phyloP scores from a whole-genome alignment of 2,329 filamentous ascomycete genomes.

The Blastomyces parvus region DNA sequence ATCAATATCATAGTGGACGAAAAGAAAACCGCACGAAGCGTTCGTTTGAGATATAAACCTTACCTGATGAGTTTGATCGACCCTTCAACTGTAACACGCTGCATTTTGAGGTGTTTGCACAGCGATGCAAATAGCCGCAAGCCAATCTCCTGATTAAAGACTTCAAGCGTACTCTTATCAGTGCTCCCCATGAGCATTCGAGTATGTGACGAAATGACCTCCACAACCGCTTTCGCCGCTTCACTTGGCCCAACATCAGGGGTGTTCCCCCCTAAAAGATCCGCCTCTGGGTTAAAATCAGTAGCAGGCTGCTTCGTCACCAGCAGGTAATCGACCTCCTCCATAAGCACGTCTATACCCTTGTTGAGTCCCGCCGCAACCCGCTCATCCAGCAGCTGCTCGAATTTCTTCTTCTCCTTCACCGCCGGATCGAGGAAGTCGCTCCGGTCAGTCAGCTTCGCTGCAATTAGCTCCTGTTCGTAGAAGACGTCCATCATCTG shows the following conservation, averaged over 20 bases:
- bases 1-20: background rate
- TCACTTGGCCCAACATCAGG: slow-evolving; percentile 56
- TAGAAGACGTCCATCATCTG: slow-evolving; percentile 99
- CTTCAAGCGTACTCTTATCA: slow-evolving; percentile 95
- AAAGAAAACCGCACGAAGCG: background rate
- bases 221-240: slow-evolving; percentile 71
- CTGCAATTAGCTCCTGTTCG: slow-evolving; percentile 78
- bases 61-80: slow-evolving; percentile 78
- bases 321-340: slow-evolving; percentile 92
- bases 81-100: slow-evolving; percentile 80
- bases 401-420: slow-evolving; percentile 95
- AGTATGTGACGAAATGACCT: slow-evolving; percentile 79
- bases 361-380: slow-evolving; percentile 94
- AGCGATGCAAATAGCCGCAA: slow-evolving; percentile 82
- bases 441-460: slow-evolving; percentile 78
- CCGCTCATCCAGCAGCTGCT: slow-evolving; percentile 95
- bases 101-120: slow-evolving; percentile 95
- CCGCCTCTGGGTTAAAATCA: slow-evolving; percentile 71
- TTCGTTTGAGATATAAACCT: slow-evolving; percentile 10
- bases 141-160: slow-evolving; percentile 96
- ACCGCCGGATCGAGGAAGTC: slow-evolving; percentile 89
- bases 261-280: slow-evolving; percentile 26
- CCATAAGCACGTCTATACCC: slow-evolving; percentile 96
- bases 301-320: slow-evolving; percentile 76
- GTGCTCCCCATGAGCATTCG: slow-evolving; percentile 89